A percentile compares a stretch with the other conserved stretches of the same genome.
Conservation (phyloP, 2,329 filamentous ascomycete species). For the Fusarium pseudonygamai region DNA sequence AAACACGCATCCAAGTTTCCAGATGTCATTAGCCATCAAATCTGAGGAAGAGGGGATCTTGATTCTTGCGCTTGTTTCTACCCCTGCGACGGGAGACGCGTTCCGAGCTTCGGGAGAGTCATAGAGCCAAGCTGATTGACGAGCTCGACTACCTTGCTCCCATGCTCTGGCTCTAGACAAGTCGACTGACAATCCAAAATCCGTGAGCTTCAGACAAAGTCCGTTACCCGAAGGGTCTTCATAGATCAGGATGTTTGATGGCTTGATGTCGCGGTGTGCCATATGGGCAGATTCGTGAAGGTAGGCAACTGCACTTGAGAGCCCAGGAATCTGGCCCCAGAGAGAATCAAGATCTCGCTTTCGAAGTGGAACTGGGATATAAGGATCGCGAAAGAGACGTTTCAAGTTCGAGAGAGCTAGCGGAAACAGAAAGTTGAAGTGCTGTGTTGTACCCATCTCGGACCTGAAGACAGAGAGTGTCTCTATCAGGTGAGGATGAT, state of each 20-base stretch:
- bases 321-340: accelerated
- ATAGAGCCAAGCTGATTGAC: neutral
- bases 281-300: neutral
- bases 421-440: neutral
- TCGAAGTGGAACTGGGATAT: accelerated
- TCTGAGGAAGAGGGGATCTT: neutral
- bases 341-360: accelerated
- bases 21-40: neutral
- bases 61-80: neutral
- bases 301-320: neutral
- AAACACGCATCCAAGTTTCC: neutral
- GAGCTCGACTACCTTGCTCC: neutral
- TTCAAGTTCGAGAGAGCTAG: neutral
- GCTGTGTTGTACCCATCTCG: accelerated
- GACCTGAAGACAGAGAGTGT: neutral
- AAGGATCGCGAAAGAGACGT: accelerated
- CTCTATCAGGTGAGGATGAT: neutral
- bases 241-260: accelerated
- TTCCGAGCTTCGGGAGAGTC: neutral
- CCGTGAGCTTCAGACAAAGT: accelerated
- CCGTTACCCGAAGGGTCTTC: accelerated
- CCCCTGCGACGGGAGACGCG: accelerated
- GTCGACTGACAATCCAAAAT: accelerated
- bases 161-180: neutral
- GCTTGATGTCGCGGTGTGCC: neutral